Base-by-base conservation (phyloP, 1,139 yeast species). In the Scheffersomyces segobiensis region DNA sequence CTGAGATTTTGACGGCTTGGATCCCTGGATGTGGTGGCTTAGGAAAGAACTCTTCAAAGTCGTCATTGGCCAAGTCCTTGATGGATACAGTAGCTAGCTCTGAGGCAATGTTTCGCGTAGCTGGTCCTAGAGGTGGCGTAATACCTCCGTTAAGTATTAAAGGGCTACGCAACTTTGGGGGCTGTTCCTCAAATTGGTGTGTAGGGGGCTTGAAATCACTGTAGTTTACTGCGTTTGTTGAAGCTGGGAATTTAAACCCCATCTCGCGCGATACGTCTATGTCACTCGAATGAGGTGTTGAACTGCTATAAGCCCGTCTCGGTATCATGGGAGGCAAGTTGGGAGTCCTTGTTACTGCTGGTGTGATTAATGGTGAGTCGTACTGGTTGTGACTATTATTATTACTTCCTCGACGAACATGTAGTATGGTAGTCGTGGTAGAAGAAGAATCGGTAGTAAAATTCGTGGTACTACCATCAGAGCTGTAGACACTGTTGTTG, bases 281-380 rank as follows among this genome's bases (percentile, higher is more conserved):
- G 26, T 48, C 50, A 14, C 26, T 14, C 6, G 50, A 48, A 32
- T 32, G 42, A 10, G 42, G 42, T 10, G 42, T 17, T 32, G 42
- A 32, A 5, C 26, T 20, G 47, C 26, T 32, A 42, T 46, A 14
- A 19, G 39, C 17, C 8, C 42, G 19, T 21, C 52, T 22, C 20
- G 68, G 65, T 14, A 59, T 42, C 8, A 51, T n/a, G 3, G 66
- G 66, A 12, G 71, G 70, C 2, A 63, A 32, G 24, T 57, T 42
- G 0, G 71, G 71, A 5, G 71, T 68, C 10, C 56, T 58, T 2
- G 70, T 62, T 19, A 63, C 64, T 12, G 60, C 53, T 17, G 70
- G 70, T 3, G 63, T 60, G 52, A 55, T 55, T 42, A 59, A 21
- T 1, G 50, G n/a, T 32, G 42, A 32, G 42, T 32, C 42, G 42